A percentile compares a stretch with the other conserved stretches of the same genome.
Conservation (phyloP, 2,329 filamentous ascomycete genomes). For the Knufia petricola region DNA sequence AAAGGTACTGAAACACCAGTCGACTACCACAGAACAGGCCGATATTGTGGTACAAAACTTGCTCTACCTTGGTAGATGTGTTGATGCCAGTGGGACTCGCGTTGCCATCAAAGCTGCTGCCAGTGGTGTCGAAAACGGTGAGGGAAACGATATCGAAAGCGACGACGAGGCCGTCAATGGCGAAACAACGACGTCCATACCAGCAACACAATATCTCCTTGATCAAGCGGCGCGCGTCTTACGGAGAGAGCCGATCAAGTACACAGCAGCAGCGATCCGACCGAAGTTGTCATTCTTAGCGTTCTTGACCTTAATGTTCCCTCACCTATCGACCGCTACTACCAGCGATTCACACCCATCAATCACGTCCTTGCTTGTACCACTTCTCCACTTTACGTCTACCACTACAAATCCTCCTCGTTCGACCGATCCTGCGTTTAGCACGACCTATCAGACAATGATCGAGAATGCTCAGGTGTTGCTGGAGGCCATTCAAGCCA, state of each 20-base stretch:
- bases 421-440: conserved; percentile 61
- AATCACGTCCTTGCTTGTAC: conserved; percentile 54
- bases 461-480: conserved; percentile 64
- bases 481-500: conserved; percentile 74
- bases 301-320: conserved; percentile 60
- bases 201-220: conserved; percentile 64
- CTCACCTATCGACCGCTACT: conserved; percentile 48
- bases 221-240: conserved; percentile 68
- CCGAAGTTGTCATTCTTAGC: conserved; percentile 68
- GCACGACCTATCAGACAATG: conserved; percentile 58
- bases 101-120: conserved; percentile 35
- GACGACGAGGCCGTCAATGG: conserved; percentile 34
- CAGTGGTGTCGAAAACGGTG: conserved; percentile 31
- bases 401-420: conserved; percentile 36
- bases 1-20: conserved; percentile 50
- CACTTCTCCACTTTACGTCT: conserved; percentile 77
- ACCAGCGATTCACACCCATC: conserved; percentile 43
- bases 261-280: conserved; percentile 51
- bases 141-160: conserved; percentile 33
- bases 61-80: conserved; percentile 64
- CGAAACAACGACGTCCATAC: conserved; percentile 27
- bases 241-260: conserved; percentile 61
- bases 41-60: conserved; percentile 71
- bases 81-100: conserved; percentile 48
- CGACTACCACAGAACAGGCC: conserved; percentile 64